phyloP scores from a whole-genome alignment of 2,329 filamentous ascomycete species.

The Mycogone perniciosa region DNA sequence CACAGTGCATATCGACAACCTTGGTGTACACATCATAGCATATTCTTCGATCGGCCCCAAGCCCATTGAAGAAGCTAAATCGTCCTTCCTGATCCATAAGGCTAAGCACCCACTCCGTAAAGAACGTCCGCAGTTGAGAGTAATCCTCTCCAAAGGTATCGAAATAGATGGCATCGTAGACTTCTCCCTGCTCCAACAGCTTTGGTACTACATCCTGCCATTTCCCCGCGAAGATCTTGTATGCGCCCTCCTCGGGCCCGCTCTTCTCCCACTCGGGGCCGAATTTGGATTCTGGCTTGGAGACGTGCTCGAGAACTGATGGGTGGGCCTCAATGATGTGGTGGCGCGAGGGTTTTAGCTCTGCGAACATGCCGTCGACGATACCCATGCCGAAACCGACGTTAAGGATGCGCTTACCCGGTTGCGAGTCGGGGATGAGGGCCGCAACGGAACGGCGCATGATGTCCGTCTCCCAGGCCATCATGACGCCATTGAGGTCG shows the following conservation, averaged over 20 bases:
- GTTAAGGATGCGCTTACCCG: constrained; percentile 68
- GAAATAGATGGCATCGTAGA: constrained; percentile 89
- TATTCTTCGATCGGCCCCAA: constrained; percentile 85
- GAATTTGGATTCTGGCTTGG: constrained; percentile 42
- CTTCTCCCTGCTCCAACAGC: constrained; percentile 60
- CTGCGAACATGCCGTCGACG: constrained; percentile 69
- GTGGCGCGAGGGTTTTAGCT: constrained; percentile 59
- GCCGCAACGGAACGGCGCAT: constrained; percentile 72
- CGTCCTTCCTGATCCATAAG: constrained; percentile 65
- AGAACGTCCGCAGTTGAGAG: constrained; percentile 75
- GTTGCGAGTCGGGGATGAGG: constrained; percentile 42
- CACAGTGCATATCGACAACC: constrained; percentile 84
- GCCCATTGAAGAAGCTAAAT: constrained; percentile 85
- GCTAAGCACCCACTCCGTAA: constrained; percentile 77
- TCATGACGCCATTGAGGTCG: constrained; percentile 82
- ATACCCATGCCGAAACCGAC: constrained; percentile 92
- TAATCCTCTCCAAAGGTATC: constrained; percentile 98
- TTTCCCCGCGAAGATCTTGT: constrained; percentile 59
- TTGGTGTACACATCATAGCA: constrained; percentile 96
- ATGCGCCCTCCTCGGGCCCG: constrained; percentile 58
- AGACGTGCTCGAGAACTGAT: constrained; percentile 62
- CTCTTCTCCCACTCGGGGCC: constrained; percentile 48
- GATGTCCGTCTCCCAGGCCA: constrained; percentile 84
- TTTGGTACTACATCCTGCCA: constrained; percentile 77
- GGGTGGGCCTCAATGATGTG: constrained; percentile 86